phyloP scores from a whole-genome alignment of 2,329 filamentous ascomycete genomes.

The Bipolaris cookei region DNA sequence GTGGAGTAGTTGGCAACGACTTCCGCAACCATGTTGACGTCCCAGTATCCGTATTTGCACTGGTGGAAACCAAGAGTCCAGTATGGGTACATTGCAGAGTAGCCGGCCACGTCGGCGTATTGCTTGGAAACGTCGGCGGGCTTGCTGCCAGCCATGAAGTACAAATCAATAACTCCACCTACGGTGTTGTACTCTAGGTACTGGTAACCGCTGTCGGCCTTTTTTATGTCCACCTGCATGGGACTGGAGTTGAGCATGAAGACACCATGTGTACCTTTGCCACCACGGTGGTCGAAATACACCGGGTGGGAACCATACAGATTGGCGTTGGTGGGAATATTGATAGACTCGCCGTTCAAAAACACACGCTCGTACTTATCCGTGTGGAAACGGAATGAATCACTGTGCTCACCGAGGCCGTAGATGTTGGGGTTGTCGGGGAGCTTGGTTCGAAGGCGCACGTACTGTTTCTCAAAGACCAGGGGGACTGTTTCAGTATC shows the following conservation, averaged over 20 bases:
- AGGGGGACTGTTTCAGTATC: slow-evolving; percentile 71
- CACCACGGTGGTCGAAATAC: slow-evolving; percentile 74
- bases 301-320: slow-evolving; percentile 76
- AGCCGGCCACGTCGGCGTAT: slow-evolving; percentile 58
- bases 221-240: slow-evolving; percentile 77
- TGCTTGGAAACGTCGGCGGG: slow-evolving; percentile 57
- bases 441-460: slow-evolving; percentile 73
- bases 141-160: slow-evolving; percentile 58
- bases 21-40: slow-evolving; percentile 69
- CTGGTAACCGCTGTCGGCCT: slow-evolving; percentile 64
- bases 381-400: slow-evolving; percentile 71
- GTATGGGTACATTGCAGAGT: slow-evolving; percentile 59
- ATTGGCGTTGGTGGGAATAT: slow-evolving; percentile 66
- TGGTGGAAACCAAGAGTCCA: slow-evolving; percentile 62
- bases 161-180: slow-evolving; percentile 74
- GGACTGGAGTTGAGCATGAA: slow-evolving; percentile 45
- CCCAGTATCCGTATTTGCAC: slow-evolving; percentile 60
- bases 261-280: slow-evolving; percentile 48
- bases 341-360: slow-evolving; percentile 72
- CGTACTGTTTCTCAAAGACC: slow-evolving; percentile 79
- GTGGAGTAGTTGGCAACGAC: slow-evolving; percentile 71
- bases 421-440: slow-evolving; percentile 75
- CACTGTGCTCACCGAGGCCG: slow-evolving; percentile 78
- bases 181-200: slow-evolving; percentile 81
- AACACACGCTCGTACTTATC: slow-evolving; percentile 72